A percentile compares a stretch with the other conserved stretches of the same genome.
Conservation (phyloP, 495 filamentous ascomycete genomes). For the Penicillium bovifimosum region DNA sequence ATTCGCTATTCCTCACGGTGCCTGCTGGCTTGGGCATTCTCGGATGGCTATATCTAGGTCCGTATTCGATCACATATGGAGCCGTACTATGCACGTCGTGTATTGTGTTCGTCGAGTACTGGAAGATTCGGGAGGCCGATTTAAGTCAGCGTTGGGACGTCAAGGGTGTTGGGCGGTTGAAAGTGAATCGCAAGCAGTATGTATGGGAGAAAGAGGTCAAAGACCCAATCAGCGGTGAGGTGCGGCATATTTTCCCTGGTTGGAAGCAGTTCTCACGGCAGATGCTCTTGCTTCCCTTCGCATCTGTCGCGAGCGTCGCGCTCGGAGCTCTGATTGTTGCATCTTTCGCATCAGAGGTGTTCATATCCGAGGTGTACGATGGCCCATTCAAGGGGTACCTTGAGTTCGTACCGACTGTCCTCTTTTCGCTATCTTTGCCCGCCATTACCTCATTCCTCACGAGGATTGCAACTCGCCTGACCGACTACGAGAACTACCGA, state of each 20-base stretch:
- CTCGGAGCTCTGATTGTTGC: constrained; percentile 75
- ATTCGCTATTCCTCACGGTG: constrained; percentile 78
- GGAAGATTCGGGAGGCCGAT: constrained; percentile 91
- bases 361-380: constrained; percentile 86
- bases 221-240: constrained; percentile 81
- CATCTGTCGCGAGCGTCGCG: constrained; percentile 59
- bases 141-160: constrained; percentile 90
- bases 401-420: constrained; percentile 77
- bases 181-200: constrained; percentile 72
- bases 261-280: constrained; percentile 72
- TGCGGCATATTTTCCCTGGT: constrained; percentile 66
- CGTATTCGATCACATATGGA: constrained; percentile 78
- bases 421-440: constrained; percentile 73
- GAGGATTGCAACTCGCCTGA: constrained; percentile 67
- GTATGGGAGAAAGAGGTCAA: constrained; percentile 65
- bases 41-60: constrained; percentile 71
- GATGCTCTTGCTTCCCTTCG: constrained; percentile 81
- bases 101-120: constrained; percentile 88
- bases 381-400: constrained; percentile 79
- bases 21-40: constrained; percentile 72
- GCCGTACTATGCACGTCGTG: constrained; percentile 75
- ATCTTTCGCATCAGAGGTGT: constrained; percentile 87
- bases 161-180: constrained; percentile 72
- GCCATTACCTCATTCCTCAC: constrained; percentile 69
- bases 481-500: constrained; percentile 85